These are phyloP conservation scores for Phanerochaete sordida DNA, from an alignment of 768 basidiomycete species.

Conservation along the genomic window DNA sequence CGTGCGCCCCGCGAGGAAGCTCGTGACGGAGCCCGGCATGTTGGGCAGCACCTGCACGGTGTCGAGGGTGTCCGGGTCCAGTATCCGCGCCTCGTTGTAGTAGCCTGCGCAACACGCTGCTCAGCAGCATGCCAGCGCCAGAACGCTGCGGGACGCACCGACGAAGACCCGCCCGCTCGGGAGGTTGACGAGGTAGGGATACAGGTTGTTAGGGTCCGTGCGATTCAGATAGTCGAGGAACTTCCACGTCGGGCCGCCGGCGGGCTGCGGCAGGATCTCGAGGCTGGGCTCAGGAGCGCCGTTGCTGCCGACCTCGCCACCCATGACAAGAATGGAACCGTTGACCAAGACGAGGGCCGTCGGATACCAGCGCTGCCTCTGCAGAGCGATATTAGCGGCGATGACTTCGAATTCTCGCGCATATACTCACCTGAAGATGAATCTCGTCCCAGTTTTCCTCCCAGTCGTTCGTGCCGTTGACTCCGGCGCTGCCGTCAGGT, in stretches of 20 bases:
- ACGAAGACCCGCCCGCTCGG: slow-evolving; percentile 70
- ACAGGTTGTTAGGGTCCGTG: slow-evolving; percentile 79
- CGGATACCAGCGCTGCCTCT: slow-evolving; percentile 73
- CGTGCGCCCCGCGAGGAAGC: slow-evolving; percentile 67
- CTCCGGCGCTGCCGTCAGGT: slow-evolving; percentile 63
- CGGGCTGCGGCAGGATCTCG: slow-evolving; percentile 66
- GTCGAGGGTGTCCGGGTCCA: slow-evolving; percentile 61
- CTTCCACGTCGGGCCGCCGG: slow-evolving; percentile 57
- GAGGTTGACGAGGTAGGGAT: slow-evolving; percentile 72
- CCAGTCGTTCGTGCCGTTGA: slow-evolving; percentile 78
- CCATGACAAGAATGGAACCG: slow-evolving; percentile 69
- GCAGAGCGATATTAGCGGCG: background rate
- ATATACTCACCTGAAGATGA: slow-evolving; percentile 49
- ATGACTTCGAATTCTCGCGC: background rate
- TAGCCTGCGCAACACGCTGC: slow-evolving; percentile 42
- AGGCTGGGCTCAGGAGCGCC: slow-evolving; percentile 62
- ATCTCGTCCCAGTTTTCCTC: slow-evolving; percentile 63
- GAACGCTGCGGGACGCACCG: slow-evolving; percentile 36
- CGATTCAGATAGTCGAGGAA: slow-evolving; percentile 63
- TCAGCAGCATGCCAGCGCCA: background rate
- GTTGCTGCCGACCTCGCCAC: slow-evolving; percentile 73
- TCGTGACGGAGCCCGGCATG: slow-evolving; percentile 70
- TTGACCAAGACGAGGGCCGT: slow-evolving; percentile 66
- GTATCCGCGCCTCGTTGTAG: slow-evolving; percentile 77
- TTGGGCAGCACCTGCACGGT: slow-evolving; percentile 63